These are phyloP conservation scores for Nicotiana attenuata DNA, from an alignment of 257 asterid species.

Conservation along the genomic window DNA sequence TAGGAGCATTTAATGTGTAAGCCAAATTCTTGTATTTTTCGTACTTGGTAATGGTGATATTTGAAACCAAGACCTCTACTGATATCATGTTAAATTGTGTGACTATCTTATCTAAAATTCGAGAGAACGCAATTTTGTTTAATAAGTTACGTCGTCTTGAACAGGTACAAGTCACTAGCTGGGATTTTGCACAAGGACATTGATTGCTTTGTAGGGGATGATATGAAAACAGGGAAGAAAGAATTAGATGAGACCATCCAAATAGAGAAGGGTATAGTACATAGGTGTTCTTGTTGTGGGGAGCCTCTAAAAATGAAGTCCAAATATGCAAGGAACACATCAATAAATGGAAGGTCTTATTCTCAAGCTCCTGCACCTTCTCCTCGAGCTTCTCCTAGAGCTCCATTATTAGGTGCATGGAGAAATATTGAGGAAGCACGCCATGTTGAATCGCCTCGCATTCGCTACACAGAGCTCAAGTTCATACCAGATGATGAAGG, in stretches of 20 bases:
- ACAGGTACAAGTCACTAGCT: constrained; percentile 43
- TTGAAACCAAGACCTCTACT: not conserved
- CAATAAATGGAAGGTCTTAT: constrained; percentile 29
- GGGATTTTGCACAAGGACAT: constrained; percentile 64
- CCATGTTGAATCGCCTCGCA: constrained; percentile 37
- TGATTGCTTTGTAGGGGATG: constrained; percentile 36
- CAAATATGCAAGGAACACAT: constrained; percentile 30
- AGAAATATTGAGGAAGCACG: constrained; percentile 42
- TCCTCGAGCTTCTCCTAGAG: constrained; percentile 35
- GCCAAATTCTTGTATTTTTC: not conserved
- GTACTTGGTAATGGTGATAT: not conserved
- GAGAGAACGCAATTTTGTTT: not conserved
- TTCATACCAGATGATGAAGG: constrained; percentile 45
- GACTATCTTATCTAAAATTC: not conserved
- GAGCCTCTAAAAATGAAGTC: constrained; percentile 46
- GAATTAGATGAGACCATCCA: constrained; percentile 32
- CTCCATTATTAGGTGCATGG: constrained; percentile 29
- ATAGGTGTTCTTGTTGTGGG: constrained; percentile 78
- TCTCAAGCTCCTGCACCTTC: constrained; percentile 50
- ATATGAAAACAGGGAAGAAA: constrained; percentile 30
- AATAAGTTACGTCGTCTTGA: not conserved
- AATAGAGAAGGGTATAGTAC: constrained; percentile 26
- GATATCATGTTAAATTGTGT: not conserved
- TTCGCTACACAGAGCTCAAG: constrained; percentile 54
- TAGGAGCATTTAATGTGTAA: not conserved